A percentile compares a stretch with the other conserved stretches of the same genome.
These are phyloP conservation scores for Yamadazyma spencermartinsiae DNA, from an alignment of 1,139 yeast genomes.

Conservation along the genomic window DNA sequence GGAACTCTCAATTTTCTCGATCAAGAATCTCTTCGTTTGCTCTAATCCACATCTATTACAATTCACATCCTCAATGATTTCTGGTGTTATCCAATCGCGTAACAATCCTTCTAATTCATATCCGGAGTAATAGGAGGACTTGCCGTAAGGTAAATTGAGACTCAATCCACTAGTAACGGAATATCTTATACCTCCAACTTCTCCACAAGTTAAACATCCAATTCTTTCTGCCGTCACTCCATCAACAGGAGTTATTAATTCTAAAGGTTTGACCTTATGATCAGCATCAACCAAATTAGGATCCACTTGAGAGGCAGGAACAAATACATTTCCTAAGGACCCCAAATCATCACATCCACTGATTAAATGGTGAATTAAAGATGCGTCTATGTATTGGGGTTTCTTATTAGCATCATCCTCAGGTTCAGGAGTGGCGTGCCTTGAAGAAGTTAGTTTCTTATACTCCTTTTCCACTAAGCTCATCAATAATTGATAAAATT, in stretches of 20 bases:
- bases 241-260: constrained; percentile 82
- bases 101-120: constrained; percentile 58
- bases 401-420: constrained; percentile 14
- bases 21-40: constrained; percentile 57
- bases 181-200: constrained; percentile 85
- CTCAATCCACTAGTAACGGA: constrained; percentile 82
- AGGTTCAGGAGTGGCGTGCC: constrained; percentile 21
- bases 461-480: constrained; percentile 70
- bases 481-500: constrained; percentile 81
- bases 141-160: constrained; percentile 54
- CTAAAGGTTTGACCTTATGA: constrained; percentile 50
- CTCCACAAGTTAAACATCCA: constrained; percentile 88
- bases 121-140: constrained; percentile 35
- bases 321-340: constrained; percentile 58
- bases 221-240: constrained; percentile 85
- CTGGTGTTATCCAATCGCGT: constrained; percentile 75
- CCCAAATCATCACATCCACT: constrained; percentile 57
- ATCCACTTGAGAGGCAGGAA: constrained; percentile 73
- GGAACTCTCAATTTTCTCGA: constrained; percentile 37
- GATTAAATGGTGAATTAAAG: constrained; percentile 23
- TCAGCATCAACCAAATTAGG: constrained; percentile 52
- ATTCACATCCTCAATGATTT: constrained; percentile 87
- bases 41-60: constrained; percentile 85
- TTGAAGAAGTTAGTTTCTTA: constrained; percentile 21
- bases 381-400: constrained; percentile 24